phyloP scores from a whole-genome alignment of 495 filamentous ascomycete species.

The Penicillium verhagenii region DNA sequence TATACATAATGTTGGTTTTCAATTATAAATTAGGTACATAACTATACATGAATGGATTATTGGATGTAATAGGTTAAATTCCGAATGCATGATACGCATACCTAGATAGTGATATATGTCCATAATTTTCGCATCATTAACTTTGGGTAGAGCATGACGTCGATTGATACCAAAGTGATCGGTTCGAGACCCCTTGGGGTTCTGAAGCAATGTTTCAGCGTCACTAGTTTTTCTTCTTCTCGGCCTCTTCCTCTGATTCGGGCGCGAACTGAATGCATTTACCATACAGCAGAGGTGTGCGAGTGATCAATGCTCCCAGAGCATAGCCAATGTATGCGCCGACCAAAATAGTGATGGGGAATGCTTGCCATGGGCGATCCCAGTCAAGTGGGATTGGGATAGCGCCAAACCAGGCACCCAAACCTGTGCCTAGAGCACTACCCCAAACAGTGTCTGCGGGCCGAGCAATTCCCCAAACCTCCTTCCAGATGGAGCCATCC shows the following conservation, averaged over 20 bases:
- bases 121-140: background rate
- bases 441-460: constrained; percentile 44
- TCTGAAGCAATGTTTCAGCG: background rate
- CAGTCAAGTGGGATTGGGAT: constrained; percentile 96
- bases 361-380: constrained; percentile 96
- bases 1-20: too few species aligned
- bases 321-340: constrained; percentile 70
- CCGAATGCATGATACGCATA: background rate
- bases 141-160: background rate
- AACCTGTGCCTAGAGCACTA: constrained; percentile 42
- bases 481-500: constrained; percentile 68
- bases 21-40: too few species aligned
- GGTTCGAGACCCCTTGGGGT: background rate
- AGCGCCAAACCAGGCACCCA: constrained; percentile 64
- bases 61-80: background rate
- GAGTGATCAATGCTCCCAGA: constrained; percentile 59
- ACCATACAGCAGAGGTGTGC: constrained; percentile 56
- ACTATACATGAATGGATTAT: too few species aligned
- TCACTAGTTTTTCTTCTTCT: constrained; percentile 33
- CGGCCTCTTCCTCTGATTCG: constrained; percentile 19
- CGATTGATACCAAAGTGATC: too few species aligned
- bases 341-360: constrained; percentile 84
- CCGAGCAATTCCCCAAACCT: constrained; percentile 54
- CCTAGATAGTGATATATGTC: constrained; percentile 1
- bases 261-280: constrained; percentile 59